Conservation (phyloP, 441 rosid species). For the Metrosideros polymorpha region DNA sequence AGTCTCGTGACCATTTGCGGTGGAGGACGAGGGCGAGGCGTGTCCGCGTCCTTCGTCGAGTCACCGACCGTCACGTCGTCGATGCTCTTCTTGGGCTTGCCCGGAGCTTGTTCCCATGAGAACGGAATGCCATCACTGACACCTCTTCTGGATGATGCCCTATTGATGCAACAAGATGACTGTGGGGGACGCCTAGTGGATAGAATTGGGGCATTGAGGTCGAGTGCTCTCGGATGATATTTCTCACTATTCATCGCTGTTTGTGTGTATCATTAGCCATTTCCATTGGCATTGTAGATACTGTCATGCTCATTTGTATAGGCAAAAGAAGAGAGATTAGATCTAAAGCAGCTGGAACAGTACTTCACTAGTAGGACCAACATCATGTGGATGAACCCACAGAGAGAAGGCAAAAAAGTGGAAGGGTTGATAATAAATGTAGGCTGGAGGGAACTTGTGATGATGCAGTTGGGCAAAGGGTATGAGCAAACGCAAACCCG, state of each 20-base stretch:
- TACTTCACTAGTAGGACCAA: neutral
- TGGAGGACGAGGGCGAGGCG: constrained; percentile 67
- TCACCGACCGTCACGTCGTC: neutral
- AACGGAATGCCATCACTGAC: constrained; percentile 47
- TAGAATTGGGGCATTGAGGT: constrained; percentile 64
- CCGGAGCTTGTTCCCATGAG: constrained; percentile 87
- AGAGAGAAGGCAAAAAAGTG: neutral
- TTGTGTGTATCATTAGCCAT: neutral
- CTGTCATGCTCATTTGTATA: neutral
- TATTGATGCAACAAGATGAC: constrained; percentile 2
- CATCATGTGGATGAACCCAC: neutral
- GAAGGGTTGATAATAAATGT: neutral
- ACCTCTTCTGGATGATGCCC: constrained; percentile 11
- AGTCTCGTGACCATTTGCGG: constrained; percentile 21
- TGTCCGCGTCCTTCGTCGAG: constrained; percentile 8
- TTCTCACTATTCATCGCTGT: neutral
- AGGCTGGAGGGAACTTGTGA: neutral
- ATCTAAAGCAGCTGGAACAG: neutral
- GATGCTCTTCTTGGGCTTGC: constrained; percentile 43
- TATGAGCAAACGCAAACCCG: neutral
- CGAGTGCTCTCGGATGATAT: constrained; percentile 30
- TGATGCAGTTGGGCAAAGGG: neutral
- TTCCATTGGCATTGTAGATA: neutral
- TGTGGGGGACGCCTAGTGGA: constrained; percentile 46
- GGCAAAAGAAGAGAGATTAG: neutral